These are phyloP conservation scores for Microbotryomycetes sp. DNA, from an alignment of 1,284 basidiomycete genomes.

Conservation along the genomic window DNA sequence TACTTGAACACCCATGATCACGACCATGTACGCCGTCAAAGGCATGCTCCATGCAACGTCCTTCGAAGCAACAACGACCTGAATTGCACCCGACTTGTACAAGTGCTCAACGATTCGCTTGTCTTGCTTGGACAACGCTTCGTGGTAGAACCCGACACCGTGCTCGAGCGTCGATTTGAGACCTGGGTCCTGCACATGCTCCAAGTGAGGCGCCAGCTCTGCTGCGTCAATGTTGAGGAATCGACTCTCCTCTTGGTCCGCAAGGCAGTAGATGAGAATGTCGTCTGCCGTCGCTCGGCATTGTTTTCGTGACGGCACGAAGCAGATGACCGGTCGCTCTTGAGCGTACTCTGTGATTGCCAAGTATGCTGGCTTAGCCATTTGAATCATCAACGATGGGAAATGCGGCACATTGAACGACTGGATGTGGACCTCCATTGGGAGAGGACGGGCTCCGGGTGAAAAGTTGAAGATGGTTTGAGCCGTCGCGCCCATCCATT, in stretches of 20 bases:
- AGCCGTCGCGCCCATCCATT: constrained; percentile 92
- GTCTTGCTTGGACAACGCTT: constrained; percentile 84
- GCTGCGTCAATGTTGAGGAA: constrained; percentile 85
- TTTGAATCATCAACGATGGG: constrained; percentile 96
- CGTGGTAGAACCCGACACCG: constrained; percentile 93
- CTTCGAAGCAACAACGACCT: constrained; percentile 89
- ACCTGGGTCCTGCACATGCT: constrained; percentile 70
- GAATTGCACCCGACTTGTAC: constrained; percentile 89
- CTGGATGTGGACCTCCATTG: constrained; percentile 96
- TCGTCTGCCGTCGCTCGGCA: constrained; percentile 90
- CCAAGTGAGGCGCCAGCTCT: constrained; percentile 81
- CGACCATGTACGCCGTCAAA: constrained; percentile 89
- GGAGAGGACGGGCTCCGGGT: constrained; percentile 85
- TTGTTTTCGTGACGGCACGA: constrained; percentile 90
- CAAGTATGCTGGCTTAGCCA: constrained; percentile 97
- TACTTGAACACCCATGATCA: constrained; percentile 95
- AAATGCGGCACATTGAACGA: constrained; percentile 94
- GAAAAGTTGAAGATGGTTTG: constrained; percentile 98
- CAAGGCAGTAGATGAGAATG: constrained; percentile 78
- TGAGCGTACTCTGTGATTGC: constrained; percentile 84
- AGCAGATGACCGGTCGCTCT: constrained; percentile 80
- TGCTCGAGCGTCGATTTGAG: constrained; percentile 77
- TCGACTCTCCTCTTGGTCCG: constrained; percentile 74
- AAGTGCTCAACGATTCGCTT: constrained; percentile 89
- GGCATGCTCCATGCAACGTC: constrained; percentile 95